Evolutionary conservation across 352 stramenopile genomes (phyloP).

Genomic region (Hyaloperonospora brassicae): DNA sequence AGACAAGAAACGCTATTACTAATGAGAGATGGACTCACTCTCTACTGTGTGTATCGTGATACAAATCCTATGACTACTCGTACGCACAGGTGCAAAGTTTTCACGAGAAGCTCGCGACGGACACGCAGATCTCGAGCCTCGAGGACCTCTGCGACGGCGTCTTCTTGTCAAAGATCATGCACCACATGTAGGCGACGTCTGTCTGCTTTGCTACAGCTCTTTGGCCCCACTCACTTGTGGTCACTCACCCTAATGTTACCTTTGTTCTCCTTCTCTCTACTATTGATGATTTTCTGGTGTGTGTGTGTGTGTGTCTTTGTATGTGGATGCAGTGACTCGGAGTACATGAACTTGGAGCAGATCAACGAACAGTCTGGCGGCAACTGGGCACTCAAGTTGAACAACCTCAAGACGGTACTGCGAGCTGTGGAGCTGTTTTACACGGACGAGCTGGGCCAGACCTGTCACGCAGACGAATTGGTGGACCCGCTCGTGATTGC

Average conservation of each 20-base stretch:
- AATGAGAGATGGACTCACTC: not conserved
- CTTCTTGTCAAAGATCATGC: slow-evolving; percentile 77
- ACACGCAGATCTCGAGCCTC: slow-evolving; percentile 34
- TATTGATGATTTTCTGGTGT: not conserved
- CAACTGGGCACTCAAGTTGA: slow-evolving; percentile 74
- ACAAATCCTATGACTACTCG: not conserved
- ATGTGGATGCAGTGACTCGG: slow-evolving; percentile 38
- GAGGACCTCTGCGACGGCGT: slow-evolving; percentile 70
- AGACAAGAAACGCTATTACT: not conserved
- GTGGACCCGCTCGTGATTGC: slow-evolving; percentile 63
- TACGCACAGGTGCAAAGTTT: slow-evolving; percentile 62
- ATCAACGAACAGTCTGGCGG: slow-evolving; percentile 48
- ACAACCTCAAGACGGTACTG: slow-evolving; percentile 75
- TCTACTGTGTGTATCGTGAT: not conserved
- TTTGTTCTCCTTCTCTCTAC: not conserved
- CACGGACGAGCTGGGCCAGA: slow-evolving; percentile 68
- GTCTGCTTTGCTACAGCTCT: not conserved
- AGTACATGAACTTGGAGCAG: slow-evolving; percentile 73
- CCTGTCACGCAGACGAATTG: slow-evolving; percentile 59
- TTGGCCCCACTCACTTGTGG: too few species aligned
- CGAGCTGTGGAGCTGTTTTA: slow-evolving; percentile 76
- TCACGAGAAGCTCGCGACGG: slow-evolving; percentile 40
- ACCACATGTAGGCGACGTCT: slow-evolving; percentile 60
- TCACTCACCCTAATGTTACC: too few species aligned
- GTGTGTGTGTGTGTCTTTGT: slow-evolving; percentile 1